These are phyloP conservation scores for Pholiota adiposa DNA, from an alignment of 1,284 basidiomycete genomes.

Conservation along the genomic window DNA sequence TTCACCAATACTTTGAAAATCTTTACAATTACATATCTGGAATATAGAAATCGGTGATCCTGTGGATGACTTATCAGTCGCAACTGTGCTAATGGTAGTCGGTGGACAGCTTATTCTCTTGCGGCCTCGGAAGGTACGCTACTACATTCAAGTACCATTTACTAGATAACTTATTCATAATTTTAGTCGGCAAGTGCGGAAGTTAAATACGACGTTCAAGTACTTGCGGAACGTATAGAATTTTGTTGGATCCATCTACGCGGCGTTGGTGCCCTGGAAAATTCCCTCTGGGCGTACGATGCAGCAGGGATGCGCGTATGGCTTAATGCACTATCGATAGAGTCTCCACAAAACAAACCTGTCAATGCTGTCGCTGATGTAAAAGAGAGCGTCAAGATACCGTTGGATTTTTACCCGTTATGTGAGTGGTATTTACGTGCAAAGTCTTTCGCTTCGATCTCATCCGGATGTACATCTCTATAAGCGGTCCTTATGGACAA, in stretches of 20 bases:
- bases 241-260: constrained; percentile 98
- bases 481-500: constrained; percentile 97
- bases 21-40: no score
- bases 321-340: constrained; percentile 94
- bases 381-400: constrained; percentile 91
- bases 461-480: neutral
- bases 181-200: constrained; percentile 80
- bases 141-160: neutral
- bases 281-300: constrained; percentile 98
- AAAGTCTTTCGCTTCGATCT: constrained; percentile 6
- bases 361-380: constrained; percentile 65
- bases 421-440: constrained; percentile 57
- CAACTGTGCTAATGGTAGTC: constrained; percentile 96
- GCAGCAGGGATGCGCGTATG: constrained; percentile 90
- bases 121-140: constrained; percentile 76
- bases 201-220: constrained; percentile 97
- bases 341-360: constrained; percentile 49
- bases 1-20: no score
- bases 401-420: constrained; percentile 93
- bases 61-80: constrained; percentile 89
- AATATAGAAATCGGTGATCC: constrained; percentile 88
- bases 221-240: constrained; percentile 94
- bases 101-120: constrained; percentile 92
- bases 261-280: constrained; percentile 91
- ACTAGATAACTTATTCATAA: constrained; percentile 11